Evolutionary conservation across 1,284 basidiomycete genomes (phyloP).

Genomic region (Leccinum subrobustum): DNA sequence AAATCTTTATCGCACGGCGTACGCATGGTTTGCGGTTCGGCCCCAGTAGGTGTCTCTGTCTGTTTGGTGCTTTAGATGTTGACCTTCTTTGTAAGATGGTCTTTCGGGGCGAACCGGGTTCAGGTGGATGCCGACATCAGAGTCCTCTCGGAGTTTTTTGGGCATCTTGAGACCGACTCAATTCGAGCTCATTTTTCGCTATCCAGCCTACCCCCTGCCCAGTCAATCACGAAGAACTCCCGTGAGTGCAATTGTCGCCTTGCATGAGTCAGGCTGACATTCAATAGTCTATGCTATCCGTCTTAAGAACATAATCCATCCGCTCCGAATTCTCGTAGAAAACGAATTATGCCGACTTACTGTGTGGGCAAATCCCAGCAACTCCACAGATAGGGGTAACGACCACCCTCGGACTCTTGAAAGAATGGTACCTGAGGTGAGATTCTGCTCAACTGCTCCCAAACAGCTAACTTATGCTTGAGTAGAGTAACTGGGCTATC

Average conservation of each 20-base stretch:
- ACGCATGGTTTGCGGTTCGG: slow-evolving; percentile 89
- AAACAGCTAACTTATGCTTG: slow-evolving; percentile 13
- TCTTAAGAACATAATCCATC: slow-evolving; percentile 65
- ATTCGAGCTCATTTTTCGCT: slow-evolving; percentile 65
- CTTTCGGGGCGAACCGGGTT: slow-evolving; percentile 88
- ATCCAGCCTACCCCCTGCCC: slow-evolving; percentile 65
- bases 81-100: slow-evolving; percentile 64
- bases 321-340: slow-evolving; percentile 83
- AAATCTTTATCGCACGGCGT: slow-evolving; percentile 76
- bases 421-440: slow-evolving; percentile 59
- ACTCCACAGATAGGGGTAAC: slow-evolving; percentile 66
- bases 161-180: slow-evolving; percentile 72
- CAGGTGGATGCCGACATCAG: slow-evolving; percentile 90
- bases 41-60: slow-evolving; percentile 65
- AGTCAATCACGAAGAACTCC: slow-evolving; percentile 44
- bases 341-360: slow-evolving; percentile 85
- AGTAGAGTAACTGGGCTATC: slow-evolving; percentile 66
- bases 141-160: slow-evolving; percentile 81
- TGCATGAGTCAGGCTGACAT: slow-evolving; percentile 5
- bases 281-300: slow-evolving; percentile 54
- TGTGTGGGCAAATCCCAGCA: slow-evolving; percentile 91
- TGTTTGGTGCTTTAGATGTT: not conserved
- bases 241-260: slow-evolving; percentile 39
- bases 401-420: slow-evolving; percentile 63
- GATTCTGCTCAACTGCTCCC: slow-evolving; percentile 13